Evolutionary conservation across 2,329 filamentous ascomycete species (phyloP), one percentile per base, ranked within the genome.

Genomic region (Cladophialophora exuberans): DNA sequence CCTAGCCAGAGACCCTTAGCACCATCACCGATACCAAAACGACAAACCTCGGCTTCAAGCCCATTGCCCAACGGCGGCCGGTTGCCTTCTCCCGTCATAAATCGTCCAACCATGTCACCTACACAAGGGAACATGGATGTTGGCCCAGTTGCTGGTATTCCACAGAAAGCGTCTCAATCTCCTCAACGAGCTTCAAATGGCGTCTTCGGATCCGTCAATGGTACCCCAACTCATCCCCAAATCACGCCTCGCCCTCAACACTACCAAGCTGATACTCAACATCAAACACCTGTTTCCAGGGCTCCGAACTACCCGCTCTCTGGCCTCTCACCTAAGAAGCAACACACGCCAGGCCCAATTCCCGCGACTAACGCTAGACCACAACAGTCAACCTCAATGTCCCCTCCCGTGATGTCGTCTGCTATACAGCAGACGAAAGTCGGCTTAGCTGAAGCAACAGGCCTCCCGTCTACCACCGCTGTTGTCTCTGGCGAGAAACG

Each of bases 101-200:
- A 76, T 52, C 72, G 70, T 11, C 74, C 75, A 1, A 73, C 74
- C 1, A 76, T 78, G 70, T 78, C 76, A 17, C 76, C 76, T 18
- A 75, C 79, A 52, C 65, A 80, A 69, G 70, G 79, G 52, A 70
- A 81, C 66, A 66, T 76, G 68, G 70, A 81, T 64, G 66, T 77
- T 41, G 74, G 74, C 3, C 73, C 72, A 46, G 66, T 77, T 39
- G 74, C 73, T 17, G 74, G 75, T 6, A 72, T 77, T 36, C 73
- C 75, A 17, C 71, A 74, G 62, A 56, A 62, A 31, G 56, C 64
- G 20, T 38, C 61, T 23, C 52, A 64, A 18, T 18, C 23, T 11
- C 48, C 31, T 10, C 54, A 56, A 45, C 41, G 46, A 7, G 6
- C 42, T 9, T 26, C 45, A 17, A 62, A 62, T 56, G 46, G 57